Evolutionary conservation across 2,329 filamentous ascomycete genomes (phyloP), one percentile per base, ranked within the genome.

Genomic region (Lanzia echinophila): DNA sequence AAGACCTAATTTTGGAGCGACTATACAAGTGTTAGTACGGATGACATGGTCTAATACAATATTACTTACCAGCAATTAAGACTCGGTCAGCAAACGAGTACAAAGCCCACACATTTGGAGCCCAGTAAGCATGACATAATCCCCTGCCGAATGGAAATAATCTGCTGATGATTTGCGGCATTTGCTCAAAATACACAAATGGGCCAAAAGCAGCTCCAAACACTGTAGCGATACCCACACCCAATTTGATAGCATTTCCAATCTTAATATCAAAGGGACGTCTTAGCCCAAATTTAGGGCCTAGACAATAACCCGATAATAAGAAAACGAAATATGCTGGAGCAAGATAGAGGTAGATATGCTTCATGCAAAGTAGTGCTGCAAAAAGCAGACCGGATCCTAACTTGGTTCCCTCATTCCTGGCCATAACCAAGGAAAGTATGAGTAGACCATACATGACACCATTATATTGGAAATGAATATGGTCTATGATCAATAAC

Each of bases 401-500:
- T 12, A 97, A 78, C 33, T 94, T 75, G 0, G 87, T 87, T 2
- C 86, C 86, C 65, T 81, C 82, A 63, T 85, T 82, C 48, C 89
- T 84, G 6, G 90, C 90, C 56, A 95, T 74, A 1, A 95, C 87
- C 46, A 99, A 78, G 2, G 94, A 97, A 51, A 92, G 77, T 36
- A 97, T 81, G 48, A 99, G 76, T 42, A 97, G 75, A 36, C 94
- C 94, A 69, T 97, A 99, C 72, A 99, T 83, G 72, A 91, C 90
- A 39, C 94, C 92, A 74, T 99, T 99, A 75, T 99, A 99, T 75
- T 99, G 94, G 70, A 99, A 99, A 70, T 96, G 91, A 60, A 96
- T 92, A 69, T 99, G 94, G 67, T 99, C 94, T 69, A 99, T 97
- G 68, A 99, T 95, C 56, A 99, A 77, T 34, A 99, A 81, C 2